Conservation (phyloP, 164 flowering plant species). For the Echeveria elegans region DNA sequence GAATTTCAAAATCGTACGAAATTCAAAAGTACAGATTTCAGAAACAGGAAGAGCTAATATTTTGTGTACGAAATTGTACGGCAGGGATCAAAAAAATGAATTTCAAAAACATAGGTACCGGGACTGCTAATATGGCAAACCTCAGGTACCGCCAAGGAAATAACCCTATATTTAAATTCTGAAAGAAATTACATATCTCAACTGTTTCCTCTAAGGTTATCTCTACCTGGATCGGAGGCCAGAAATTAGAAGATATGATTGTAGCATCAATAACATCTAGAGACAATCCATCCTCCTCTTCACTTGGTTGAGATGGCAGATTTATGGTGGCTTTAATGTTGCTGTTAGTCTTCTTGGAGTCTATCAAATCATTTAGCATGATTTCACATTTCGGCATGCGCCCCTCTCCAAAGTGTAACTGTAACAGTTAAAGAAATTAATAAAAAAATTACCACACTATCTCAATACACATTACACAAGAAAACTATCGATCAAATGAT, state of each 20-base stretch:
- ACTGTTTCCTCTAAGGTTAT: not conserved
- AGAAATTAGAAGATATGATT: constrained; percentile 87
- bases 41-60: no score
- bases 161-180: not conserved
- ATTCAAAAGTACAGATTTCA: not conserved
- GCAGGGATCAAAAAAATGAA: not conserved
- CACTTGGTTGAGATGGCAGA: constrained; percentile 48
- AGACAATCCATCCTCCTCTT: constrained; percentile 34
- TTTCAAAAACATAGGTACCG: no score
- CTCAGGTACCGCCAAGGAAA: not conserved
- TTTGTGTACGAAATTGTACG: no score
- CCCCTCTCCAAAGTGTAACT: constrained; percentile 99
- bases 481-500: not conserved
- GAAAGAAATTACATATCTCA: not conserved
- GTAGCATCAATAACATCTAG: constrained; percentile 71
- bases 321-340: constrained; percentile 74
- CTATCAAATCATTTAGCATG: constrained; percentile 97
- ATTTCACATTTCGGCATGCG: constrained; percentile 96
- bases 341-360: constrained; percentile 80
- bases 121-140: not conserved
- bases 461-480: constrained; percentile 12
- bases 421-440: constrained; percentile 11
- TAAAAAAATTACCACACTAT: not conserved
- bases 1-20: not conserved
- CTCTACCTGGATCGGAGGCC: constrained; percentile 95